These are phyloP conservation scores for Pythium apleroticum DNA, from an alignment of 352 stramenopile genomes.

Conservation along the genomic window DNA sequence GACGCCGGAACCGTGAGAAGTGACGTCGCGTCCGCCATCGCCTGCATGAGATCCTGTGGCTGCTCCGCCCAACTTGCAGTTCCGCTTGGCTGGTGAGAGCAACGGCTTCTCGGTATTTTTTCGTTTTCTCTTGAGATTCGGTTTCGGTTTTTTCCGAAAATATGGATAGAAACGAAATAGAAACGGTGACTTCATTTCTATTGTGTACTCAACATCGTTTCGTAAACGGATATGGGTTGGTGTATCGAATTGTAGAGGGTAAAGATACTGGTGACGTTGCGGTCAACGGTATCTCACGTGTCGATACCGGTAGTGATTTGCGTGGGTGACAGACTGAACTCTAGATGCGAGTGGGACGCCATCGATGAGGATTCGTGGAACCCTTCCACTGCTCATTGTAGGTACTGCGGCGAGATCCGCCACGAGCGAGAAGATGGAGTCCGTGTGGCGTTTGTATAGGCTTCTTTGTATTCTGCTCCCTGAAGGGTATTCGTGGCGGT, in stretches of 20 bases:
- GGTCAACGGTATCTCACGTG: not conserved
- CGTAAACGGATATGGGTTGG: constrained; percentile 15
- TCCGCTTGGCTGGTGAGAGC: constrained; percentile 1
- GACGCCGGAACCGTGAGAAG: constrained; percentile 1
- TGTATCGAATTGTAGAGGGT: constrained; percentile 8
- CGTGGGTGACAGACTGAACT: not conserved
- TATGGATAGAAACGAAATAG: constrained; percentile 9
- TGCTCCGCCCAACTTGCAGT: not conserved
- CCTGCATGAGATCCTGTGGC: constrained; percentile 7
- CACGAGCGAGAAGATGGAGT: not conserved
- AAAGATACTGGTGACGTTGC: constrained; percentile 27
- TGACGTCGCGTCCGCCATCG: constrained; percentile 15
- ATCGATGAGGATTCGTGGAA: not conserved
- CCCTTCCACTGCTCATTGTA: too few species aligned
- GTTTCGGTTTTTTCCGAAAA: constrained; percentile 4
- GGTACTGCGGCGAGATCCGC: too few species aligned
- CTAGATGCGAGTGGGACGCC: not conserved
- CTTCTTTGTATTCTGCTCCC: too few species aligned
- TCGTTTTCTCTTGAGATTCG: constrained; percentile 4
- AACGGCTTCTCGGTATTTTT: constrained; percentile 3
- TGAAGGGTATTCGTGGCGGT: too few species aligned
- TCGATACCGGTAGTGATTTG: not conserved
- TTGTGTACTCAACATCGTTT: not conserved
- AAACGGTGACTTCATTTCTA: constrained; percentile 1
- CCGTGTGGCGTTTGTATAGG: too few species aligned